phyloP scores from a whole-genome alignment of 2,329 filamentous ascomycete species.

The Trichoderma harzianum region DNA sequence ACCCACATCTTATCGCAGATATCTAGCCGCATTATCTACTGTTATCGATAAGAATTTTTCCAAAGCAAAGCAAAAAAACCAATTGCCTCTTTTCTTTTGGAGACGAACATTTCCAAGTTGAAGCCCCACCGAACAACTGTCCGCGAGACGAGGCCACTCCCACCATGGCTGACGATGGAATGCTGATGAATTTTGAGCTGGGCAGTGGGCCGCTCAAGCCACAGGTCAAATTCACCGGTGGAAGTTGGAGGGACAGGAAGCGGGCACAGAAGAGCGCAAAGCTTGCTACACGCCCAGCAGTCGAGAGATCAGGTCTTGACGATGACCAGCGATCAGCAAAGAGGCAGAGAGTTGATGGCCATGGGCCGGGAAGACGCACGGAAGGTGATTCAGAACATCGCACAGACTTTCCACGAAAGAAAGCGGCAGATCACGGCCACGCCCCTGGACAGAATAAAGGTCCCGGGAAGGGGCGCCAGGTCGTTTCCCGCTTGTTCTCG shows the following conservation, averaged over 20 bases:
- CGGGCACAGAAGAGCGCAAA: constrained; percentile 52
- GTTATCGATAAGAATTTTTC: constrained; percentile 15
- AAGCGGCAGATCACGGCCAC: neutral
- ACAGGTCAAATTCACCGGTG: constrained; percentile 72
- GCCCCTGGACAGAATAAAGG: constrained; percentile 15
- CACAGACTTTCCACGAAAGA: neutral
- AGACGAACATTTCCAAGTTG: neutral
- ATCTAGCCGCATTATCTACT: neutral
- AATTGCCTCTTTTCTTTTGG: neutral
- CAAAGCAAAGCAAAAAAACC: neutral
- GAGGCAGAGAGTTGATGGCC: constrained; percentile 40
- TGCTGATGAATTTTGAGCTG: constrained; percentile 89
- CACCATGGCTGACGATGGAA: constrained; percentile 86
- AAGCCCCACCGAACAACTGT: constrained; percentile 14
- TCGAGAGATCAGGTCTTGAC: constrained; percentile 26
- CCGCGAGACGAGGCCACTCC: neutral
- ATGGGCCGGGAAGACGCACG: constrained; percentile 20
- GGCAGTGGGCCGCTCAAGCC: constrained; percentile 62
- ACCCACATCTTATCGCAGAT: neutral
- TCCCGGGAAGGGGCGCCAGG: constrained; percentile 42
- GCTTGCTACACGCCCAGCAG: constrained; percentile 22
- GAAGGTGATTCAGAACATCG: constrained; percentile 7
- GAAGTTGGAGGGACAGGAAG: constrained; percentile 87
- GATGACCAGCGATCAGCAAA: constrained; percentile 40
- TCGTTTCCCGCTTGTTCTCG: constrained; percentile 89